phyloP scores from a whole-genome alignment of 164 flowering plant genomes.

The Berberis thunbergii region DNA sequence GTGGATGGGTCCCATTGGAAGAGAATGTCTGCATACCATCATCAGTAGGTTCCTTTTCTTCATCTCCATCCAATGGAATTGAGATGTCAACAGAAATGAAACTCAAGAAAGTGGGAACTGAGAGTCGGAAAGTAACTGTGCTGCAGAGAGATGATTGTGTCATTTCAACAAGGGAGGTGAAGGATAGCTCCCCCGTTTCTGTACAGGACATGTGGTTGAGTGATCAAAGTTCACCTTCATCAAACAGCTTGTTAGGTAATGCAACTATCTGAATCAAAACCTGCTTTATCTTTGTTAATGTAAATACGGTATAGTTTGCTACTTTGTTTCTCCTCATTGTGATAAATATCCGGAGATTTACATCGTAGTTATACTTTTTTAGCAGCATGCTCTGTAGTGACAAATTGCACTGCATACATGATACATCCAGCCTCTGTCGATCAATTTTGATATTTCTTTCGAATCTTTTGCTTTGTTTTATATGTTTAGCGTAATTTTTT shows the following conservation, averaged over 20 bases:
- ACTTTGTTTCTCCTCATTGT: too few species aligned
- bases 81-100: constrained; percentile 19
- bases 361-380: too few species aligned
- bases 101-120: constrained; percentile 13
- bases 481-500: too few species aligned
- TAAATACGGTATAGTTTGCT: too few species aligned
- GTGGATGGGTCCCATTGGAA: constrained; percentile 22
- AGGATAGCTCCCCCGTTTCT: constrained; percentile 64
- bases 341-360: too few species aligned
- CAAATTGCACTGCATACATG: too few species aligned
- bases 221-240: constrained; percentile 79
- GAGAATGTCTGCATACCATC: constrained; percentile 16
- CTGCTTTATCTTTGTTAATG: too few species aligned
- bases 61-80: constrained; percentile 27
- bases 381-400: too few species aligned
- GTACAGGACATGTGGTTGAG: constrained; percentile 79
- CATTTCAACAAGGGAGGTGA: constrained; percentile 23
- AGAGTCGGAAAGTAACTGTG: constrained; percentile 13
- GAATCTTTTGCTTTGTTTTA: too few species aligned
- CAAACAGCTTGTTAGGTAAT: constrained; percentile 68
- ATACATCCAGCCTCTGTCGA: too few species aligned
- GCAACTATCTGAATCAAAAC: constrained; percentile 23
- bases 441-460: too few species aligned
- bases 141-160: constrained; percentile 21
- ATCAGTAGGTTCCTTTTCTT: constrained; percentile 22